A percentile compares a stretch with the other conserved stretches of the same genome.
Evolutionary conservation across 108 stramenopile genomes (phyloP).

Genomic region (Pelagomonas calceolata): DNA sequence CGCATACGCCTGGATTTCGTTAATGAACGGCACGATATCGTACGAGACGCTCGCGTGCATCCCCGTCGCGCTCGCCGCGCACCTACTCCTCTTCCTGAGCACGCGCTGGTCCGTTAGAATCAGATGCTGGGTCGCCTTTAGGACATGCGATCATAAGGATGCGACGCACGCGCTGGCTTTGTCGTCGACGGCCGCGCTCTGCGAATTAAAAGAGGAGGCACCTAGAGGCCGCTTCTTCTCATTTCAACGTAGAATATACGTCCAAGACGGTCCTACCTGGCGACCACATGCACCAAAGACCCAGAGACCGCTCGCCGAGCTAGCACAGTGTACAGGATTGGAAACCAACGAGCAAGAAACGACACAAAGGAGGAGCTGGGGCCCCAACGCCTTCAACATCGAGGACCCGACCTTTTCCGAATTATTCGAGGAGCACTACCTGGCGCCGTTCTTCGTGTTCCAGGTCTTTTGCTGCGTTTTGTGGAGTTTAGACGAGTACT

Average conservation of each 20-base stretch:
- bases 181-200: background rate
- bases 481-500: slow-evolving; percentile 96
- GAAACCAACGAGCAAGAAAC: background rate
- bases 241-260: slow-evolving; percentile 16
- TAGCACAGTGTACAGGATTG: background rate
- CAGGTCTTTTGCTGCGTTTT: slow-evolving; percentile 91
- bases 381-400: slow-evolving; percentile 65
- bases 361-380: slow-evolving; percentile 39
- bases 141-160: slow-evolving; percentile 8
- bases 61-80: slow-evolving; percentile 15
- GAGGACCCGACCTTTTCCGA: slow-evolving; percentile 73
- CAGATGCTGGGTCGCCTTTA: slow-evolving; percentile 22
- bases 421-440: slow-evolving; percentile 68
- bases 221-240: slow-evolving; percentile 12
- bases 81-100: slow-evolving; percentile 28
- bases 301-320: background rate
- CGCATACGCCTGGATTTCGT: background rate
- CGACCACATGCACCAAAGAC: background rate
- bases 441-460: slow-evolving; percentile 92
- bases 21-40: too few relatives aligned
- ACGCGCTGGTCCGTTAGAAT: slow-evolving; percentile 27
- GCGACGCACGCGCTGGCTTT: background rate
- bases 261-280: slow-evolving; percentile 5
- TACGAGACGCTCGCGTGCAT: slow-evolving; percentile 11
- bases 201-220: slow-evolving; percentile 13